Percentiles rank a stretch among this genome's conserved stretches.
Evolutionary conservation across 768 basidiomycete species (phyloP).

Genomic region (Chlorophyllum brunneum): DNA sequence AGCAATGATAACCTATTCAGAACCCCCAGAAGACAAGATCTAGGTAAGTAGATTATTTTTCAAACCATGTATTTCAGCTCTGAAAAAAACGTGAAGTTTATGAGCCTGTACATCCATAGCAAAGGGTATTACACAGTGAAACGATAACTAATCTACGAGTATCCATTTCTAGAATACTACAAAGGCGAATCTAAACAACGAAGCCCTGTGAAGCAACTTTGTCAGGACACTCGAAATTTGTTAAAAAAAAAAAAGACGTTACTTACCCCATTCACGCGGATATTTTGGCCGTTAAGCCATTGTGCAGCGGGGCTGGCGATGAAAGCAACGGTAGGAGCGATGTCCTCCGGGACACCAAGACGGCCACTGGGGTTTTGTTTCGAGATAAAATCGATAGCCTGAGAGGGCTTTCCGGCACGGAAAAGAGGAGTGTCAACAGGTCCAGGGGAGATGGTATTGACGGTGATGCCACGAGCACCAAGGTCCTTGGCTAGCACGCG

Average conservation of each 20-base stretch:
- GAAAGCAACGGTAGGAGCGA: constrained; percentile 51
- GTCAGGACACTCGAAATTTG: neutral
- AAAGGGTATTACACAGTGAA: neutral
- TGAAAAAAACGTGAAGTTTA: too few species aligned
- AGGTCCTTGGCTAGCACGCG: constrained; percentile 58
- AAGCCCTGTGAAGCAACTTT: neutral
- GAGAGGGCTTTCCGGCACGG: constrained; percentile 47
- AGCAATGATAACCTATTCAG: too few species aligned
- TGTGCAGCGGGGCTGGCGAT: constrained; percentile 46
- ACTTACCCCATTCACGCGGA: constrained; percentile 56
- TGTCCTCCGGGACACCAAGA: constrained; percentile 47
- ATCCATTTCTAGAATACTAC: neutral
- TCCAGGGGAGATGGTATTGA: constrained; percentile 54
- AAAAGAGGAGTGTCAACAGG: constrained; percentile 55
- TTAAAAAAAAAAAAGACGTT: neutral
- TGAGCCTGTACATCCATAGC: neutral
- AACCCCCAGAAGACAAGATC: too few species aligned
- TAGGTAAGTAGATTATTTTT: too few species aligned
- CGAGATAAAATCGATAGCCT: constrained; percentile 41
- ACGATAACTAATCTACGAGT: neutral
- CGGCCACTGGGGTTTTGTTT: constrained; percentile 43
- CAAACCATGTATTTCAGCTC: too few species aligned
- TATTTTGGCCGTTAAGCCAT: constrained; percentile 57
- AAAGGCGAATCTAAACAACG: neutral
- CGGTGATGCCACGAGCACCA: constrained; percentile 48